A percentile compares a stretch with the other conserved stretches of the same genome.
Evolutionary conservation across 2,329 filamentous ascomycete genomes (phyloP).

Genomic region (Zymoseptoria pseudotritici): DNA sequence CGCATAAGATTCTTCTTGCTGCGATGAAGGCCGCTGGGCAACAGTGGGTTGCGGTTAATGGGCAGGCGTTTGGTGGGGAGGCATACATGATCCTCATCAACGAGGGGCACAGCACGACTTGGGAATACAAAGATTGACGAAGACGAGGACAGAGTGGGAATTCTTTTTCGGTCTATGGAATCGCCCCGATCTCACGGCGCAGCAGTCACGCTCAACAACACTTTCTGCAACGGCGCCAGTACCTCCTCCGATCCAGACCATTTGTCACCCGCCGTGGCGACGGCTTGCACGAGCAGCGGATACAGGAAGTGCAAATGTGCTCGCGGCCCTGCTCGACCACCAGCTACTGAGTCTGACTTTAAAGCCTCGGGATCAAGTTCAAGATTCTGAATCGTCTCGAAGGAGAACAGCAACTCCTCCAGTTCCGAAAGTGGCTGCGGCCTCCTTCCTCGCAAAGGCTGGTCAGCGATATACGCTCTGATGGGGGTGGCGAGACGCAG

Average conservation of each 20-base stretch:
- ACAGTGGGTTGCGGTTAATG: slow-evolving; percentile 28
- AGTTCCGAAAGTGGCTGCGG: slow-evolving; percentile 78
- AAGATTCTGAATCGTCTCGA: slow-evolving; percentile 59
- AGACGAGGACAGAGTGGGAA: neutral
- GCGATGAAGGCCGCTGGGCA: slow-evolving; percentile 20
- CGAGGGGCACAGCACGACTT: slow-evolving; percentile 21
- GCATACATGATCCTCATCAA: slow-evolving; percentile 25
- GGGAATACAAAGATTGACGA: slow-evolving; percentile 29
- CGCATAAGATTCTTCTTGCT: slow-evolving; percentile 23
- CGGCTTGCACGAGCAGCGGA: slow-evolving; percentile 62
- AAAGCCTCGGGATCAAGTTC: slow-evolving; percentile 53
- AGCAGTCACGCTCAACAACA: slow-evolving; percentile 28
- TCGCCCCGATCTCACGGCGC: neutral
- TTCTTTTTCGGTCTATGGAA: neutral
- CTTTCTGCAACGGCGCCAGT: slow-evolving; percentile 33
- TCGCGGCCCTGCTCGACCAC: slow-evolving; percentile 40
- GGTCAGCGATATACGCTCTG: slow-evolving; percentile 82
- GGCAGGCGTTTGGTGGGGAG: slow-evolving; percentile 23
- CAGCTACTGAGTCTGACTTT: slow-evolving; percentile 14
- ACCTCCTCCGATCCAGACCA: slow-evolving; percentile 51
- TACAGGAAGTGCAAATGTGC: slow-evolving; percentile 78
- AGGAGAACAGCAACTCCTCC: slow-evolving; percentile 66
- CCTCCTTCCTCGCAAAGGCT: slow-evolving; percentile 80
- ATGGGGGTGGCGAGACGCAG: slow-evolving; percentile 72
- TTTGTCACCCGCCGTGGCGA: slow-evolving; percentile 53